Base-by-base conservation (phyloP, 2,329 filamentous ascomycete genomes). In the Fusarium gaditjirri region DNA sequence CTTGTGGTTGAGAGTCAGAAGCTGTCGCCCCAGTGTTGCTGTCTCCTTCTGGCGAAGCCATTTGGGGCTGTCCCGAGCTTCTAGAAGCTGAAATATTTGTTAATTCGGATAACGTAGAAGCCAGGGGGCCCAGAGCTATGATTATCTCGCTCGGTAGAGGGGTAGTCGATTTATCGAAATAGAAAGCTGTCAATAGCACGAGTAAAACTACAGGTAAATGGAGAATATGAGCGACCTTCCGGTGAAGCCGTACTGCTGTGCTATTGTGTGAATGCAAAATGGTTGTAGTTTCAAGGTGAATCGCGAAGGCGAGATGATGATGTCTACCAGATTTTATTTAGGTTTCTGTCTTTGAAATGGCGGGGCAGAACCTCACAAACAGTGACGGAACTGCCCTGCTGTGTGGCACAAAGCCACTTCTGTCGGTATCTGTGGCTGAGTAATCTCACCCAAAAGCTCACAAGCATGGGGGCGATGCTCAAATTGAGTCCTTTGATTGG, bases 321-420 rank as follows among this genome's bases (percentile, higher is more conserved):
- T 73, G 67, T 75, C 65, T 66, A 61, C 72, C 61, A 77, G 75
- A 75, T 76, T 77, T 76, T 77, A 77, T 75, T 72, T 55, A 42
- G 58, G 56, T 31, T 42, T 59, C 44, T 46, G 31, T 54, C 35
- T 50, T 52, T 61, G 47, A 61, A 52, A 75, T 76, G 75, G 75
- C 75, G 75, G 75, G 75, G 75, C 75, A 76, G 41, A 53, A 33
- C 39, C 58, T 53, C 65, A n/a, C 42, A 39, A 53, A 65, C 35
- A 69, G 36, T 56, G 43, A 50, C 39, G 62, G 66, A 54, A 47
- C 52, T 73, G 69, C 61, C 60, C 47, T 73, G 62, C 23, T 61
- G 44, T 65, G 65, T 49, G 57, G 62, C 43, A 39, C 41, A 31
- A 53, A 52, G 63, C 63, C 55, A 64, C 70, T 50, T 67, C 25